These are phyloP conservation scores for Polychaeton citri DNA, from an alignment of 2,329 filamentous ascomycete species.

Conservation along the genomic window DNA sequence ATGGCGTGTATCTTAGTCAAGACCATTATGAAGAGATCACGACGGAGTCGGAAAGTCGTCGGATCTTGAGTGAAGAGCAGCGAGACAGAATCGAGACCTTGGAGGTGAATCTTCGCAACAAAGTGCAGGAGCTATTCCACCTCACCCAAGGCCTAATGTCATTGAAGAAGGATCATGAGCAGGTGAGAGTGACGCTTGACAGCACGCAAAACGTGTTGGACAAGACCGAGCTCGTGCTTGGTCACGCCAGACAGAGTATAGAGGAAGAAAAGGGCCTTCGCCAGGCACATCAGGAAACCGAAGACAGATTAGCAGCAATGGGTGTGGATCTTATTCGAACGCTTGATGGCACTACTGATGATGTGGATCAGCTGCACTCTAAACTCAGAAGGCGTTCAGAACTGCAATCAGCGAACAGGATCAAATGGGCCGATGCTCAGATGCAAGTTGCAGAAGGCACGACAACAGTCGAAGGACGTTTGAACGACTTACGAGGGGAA, in stretches of 20 bases:
- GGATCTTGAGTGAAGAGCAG: conserved; percentile 87
- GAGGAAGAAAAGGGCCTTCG: conserved; percentile 68
- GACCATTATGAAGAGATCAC: conserved; percentile 85
- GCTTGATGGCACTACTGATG: conserved; percentile 61
- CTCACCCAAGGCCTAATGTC: conserved; percentile 78
- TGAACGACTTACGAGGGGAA: conserved; percentile 57
- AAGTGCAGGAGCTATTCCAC: conserved; percentile 80
- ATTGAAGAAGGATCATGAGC: conserved; percentile 80
- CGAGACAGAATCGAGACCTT: conserved; percentile 83
- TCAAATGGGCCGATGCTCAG: conserved; percentile 65
- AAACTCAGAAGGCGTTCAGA: conserved; percentile 81
- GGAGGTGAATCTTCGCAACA: conserved; percentile 80
- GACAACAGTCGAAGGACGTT: conserved; percentile 58
- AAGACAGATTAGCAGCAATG: conserved; percentile 59
- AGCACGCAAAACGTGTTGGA: conserved; percentile 71
- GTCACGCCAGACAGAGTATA: conserved; percentile 61
- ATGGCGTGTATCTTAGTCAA: conserved; percentile 85
- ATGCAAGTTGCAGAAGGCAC: conserved; percentile 66
- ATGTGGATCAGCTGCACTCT: conserved; percentile 69
- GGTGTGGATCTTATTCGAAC: conserved; percentile 67
- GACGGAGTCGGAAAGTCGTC: conserved; percentile 78
- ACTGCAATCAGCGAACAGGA: conserved; percentile 65
- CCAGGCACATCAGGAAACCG: conserved; percentile 75
- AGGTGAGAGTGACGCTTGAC: conserved; percentile 56
- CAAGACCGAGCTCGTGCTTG: conserved; percentile 74